Base-by-base conservation (phyloP, 441 rosid species). In the Erodium trifolium region DNA sequence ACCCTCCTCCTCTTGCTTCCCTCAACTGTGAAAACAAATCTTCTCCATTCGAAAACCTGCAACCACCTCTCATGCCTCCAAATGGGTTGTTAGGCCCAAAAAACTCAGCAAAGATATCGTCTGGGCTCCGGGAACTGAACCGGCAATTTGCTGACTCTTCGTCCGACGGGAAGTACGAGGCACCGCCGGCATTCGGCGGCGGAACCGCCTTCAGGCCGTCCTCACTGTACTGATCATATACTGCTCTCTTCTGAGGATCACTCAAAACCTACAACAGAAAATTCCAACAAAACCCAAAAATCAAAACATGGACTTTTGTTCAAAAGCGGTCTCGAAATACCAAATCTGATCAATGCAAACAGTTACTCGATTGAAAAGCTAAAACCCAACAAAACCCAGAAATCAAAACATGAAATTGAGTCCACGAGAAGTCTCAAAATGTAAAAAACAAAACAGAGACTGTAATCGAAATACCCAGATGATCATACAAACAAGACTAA, bases 191-290 rank as follows among this genome's bases (percentile, higher is more conserved):
- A 72, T 69, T 83, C 10, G 97, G 89, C 1, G 98, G 92, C 13
- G 90, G 92, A 53, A 83, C 77, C 47, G 89, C 93, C 74, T 92
- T 92, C 18, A 92, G 71, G 49, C 93, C 93, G 78, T 90, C 98
- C 68, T 88, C 98, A 9, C 97, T 96, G 23, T 86, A 90, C 62
- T 85, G 91, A 76, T 92, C 98, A 51, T 86, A 90, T 1, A 90
- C 77, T 0, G 87, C 89, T 81, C 89, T 82, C 78, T 88, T 90
- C 53, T 83, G 89, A 7, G 92, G 83, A 82, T 92, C 98, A 65
- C 95, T 90, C 7, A 92, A 81, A 65, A 92, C 96, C 49, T 43
- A 43, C 13, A 43, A 43, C 49, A 43, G 49, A 43, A 43, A 43
- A 9, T 43, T 43, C 12, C 49, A 43, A 43, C 12, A 11, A 43